Evolutionary conservation across 495 filamentous ascomycete species (phyloP).

Genomic region (Haplographium delicatum): DNA sequence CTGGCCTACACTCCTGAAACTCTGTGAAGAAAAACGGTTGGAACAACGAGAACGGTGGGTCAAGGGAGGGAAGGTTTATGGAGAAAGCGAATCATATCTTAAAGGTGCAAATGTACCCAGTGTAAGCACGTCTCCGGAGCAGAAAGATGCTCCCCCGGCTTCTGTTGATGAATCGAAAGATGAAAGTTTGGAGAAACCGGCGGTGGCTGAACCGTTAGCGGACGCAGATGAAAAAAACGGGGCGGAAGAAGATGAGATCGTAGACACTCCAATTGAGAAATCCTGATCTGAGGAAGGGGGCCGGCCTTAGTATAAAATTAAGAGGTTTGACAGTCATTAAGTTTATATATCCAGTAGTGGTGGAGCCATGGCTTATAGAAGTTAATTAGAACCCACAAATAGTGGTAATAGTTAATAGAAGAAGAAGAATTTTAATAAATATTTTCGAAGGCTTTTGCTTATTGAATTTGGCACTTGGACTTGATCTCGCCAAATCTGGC

Average conservation of each 20-base stretch:
- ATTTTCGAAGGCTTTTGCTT: background rate
- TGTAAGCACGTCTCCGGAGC: slow-evolving; percentile 1
- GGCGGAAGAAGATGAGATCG: background rate
- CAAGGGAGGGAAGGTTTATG: slow-evolving; percentile 69
- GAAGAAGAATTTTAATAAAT: background rate
- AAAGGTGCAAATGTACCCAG: slow-evolving; percentile 31
- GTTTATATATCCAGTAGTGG: too few species aligned
- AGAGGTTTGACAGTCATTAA: too few species aligned
- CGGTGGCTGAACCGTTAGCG: too few species aligned
- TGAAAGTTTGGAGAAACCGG: background rate
- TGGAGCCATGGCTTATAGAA: too few species aligned
- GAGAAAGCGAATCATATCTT: slow-evolving; percentile 79
- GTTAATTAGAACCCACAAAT: too few species aligned
- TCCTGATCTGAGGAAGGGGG: too few species aligned
- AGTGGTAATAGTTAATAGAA: background rate
- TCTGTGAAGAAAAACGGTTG: slow-evolving; percentile 56
- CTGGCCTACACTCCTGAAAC: slow-evolving; percentile 75
- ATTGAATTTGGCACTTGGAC: too few species aligned
- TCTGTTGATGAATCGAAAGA: background rate
- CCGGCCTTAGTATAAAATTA: too few species aligned
- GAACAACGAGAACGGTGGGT: slow-evolving; percentile 67
- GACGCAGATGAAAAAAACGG: too few species aligned
- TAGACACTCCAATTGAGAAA: background rate
- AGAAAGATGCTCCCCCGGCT: background rate
- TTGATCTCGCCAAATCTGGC: too few species aligned